These are phyloP conservation scores for Aspergillus ustus DNA, from an alignment of 2,329 filamentous ascomycete genomes.

Conservation along the genomic window DNA sequence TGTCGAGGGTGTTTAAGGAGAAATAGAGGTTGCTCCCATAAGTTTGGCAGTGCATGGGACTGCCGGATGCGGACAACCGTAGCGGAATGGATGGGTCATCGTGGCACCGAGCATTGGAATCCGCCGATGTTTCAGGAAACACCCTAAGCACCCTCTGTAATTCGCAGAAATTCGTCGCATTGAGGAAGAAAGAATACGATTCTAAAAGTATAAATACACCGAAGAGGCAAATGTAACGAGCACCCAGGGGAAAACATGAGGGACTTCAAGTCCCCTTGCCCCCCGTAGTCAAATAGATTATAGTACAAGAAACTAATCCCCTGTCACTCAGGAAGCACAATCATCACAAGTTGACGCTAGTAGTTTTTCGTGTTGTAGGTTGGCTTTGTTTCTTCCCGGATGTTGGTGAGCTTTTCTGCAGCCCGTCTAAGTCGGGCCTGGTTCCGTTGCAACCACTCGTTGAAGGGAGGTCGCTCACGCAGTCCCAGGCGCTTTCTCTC, in stretches of 20 bases:
- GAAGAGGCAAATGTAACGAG: conserved; percentile 22
- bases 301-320: conserved; percentile 26
- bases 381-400: conserved; percentile 39
- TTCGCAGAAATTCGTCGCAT: conserved; percentile 22
- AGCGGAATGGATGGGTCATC: conserved; percentile 20
- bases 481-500: conserved; percentile 71
- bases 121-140: conserved; percentile 2
- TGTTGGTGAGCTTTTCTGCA: conserved; percentile 40
- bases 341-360: conserved; percentile 18
- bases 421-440: conserved; percentile 44
- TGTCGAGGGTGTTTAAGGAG: neutral
- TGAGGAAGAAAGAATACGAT: conserved; percentile 26
- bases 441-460: conserved; percentile 51
- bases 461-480: conserved; percentile 52
- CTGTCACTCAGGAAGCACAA: conserved; percentile 8
- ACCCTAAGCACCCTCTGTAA: neutral
- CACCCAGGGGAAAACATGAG: conserved; percentile 27
- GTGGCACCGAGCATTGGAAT: conserved; percentile 20
- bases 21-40: neutral
- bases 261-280: conserved; percentile 4
- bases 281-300: conserved; percentile 22
- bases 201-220: conserved; percentile 40
- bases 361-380: conserved; percentile 35
- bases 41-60: neutral
- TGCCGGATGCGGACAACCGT: conserved; percentile 28